A percentile compares a stretch with the other conserved stretches of the same genome.
These are phyloP conservation scores for Citrus medica DNA, from an alignment of 345 rosid species.

Conservation along the genomic window DNA sequence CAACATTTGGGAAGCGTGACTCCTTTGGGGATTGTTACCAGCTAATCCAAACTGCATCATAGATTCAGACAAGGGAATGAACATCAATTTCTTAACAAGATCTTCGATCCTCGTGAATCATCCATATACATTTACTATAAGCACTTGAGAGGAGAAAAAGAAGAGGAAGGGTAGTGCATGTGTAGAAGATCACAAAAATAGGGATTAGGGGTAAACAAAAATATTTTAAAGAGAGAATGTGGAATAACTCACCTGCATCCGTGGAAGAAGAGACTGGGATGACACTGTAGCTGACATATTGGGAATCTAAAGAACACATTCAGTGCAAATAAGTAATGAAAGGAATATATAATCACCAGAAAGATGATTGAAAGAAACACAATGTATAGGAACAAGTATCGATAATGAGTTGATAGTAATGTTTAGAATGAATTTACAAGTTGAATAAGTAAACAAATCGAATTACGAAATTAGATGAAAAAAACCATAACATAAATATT, in stretches of 20 bases:
- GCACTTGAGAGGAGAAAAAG: neutral
- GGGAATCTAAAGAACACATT: slow-evolving; percentile 53
- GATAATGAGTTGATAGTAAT: neutral
- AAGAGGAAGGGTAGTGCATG: neutral
- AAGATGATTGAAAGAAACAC: neutral
- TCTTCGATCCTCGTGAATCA: neutral
- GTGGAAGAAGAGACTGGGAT: slow-evolving; percentile 61
- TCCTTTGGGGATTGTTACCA: slow-evolving; percentile 68
- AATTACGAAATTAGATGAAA: neutral
- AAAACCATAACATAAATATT: neutral
- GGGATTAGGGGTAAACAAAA: neutral
- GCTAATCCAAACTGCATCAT: slow-evolving; percentile 66
- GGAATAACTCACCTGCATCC: slow-evolving; percentile 65
- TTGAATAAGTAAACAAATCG: neutral
- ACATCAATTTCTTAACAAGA: neutral
- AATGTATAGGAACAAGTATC: neutral
- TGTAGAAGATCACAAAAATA: neutral
- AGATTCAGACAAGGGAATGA: slow-evolving; percentile 10
- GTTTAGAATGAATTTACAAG: neutral
- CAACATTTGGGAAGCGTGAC: slow-evolving; percentile 66
- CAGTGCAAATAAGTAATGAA: neutral
- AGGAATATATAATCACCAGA: neutral
- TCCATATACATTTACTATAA: neutral
- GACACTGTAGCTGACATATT: slow-evolving; percentile 76
- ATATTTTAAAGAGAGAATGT: neutral